These are phyloP conservation scores for Penicillium arizonense DNA, from an alignment of 495 filamentous ascomycete species.

Conservation along the genomic window DNA sequence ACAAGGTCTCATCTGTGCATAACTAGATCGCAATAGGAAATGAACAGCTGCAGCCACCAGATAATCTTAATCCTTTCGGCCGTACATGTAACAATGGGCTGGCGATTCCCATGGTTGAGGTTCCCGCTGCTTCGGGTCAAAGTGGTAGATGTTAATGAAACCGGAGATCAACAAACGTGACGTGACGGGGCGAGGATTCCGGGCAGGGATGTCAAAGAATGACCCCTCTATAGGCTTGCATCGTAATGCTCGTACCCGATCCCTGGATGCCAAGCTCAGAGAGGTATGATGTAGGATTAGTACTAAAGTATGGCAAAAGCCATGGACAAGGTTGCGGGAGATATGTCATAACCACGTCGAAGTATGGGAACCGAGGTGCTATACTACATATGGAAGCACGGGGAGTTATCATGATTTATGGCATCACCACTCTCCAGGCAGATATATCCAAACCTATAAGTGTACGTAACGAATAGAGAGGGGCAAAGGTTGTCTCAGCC, in stretches of 20 bases:
- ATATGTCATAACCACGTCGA: conserved; percentile 23
- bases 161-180: neutral
- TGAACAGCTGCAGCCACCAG: conserved; percentile 11
- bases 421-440: conserved; percentile 14
- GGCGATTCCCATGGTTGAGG: conserved; percentile 19
- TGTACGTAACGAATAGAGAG: neutral
- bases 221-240: conserved; percentile 12
- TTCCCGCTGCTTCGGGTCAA: neutral
- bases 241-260: conserved; percentile 13
- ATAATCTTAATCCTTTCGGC: conserved; percentile 10
- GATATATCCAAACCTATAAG: conserved; percentile 3
- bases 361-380: neutral
- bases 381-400: neutral
- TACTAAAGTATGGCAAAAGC: neutral
- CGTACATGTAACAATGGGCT: conserved; percentile 16
- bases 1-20: neutral
- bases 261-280: conserved; percentile 16
- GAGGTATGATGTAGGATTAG: conserved; percentile 3
- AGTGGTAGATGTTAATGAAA: conserved; percentile 28
- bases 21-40: neutral
- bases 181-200: neutral
- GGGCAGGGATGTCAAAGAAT: conserved; percentile 13
- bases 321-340: neutral
- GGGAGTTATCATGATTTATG: conserved; percentile 3
- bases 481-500: conserved; percentile 4